Base-by-base conservation (phyloP, 1,139 yeast genomes). In the Saccharomyces pastorianus region DNA sequence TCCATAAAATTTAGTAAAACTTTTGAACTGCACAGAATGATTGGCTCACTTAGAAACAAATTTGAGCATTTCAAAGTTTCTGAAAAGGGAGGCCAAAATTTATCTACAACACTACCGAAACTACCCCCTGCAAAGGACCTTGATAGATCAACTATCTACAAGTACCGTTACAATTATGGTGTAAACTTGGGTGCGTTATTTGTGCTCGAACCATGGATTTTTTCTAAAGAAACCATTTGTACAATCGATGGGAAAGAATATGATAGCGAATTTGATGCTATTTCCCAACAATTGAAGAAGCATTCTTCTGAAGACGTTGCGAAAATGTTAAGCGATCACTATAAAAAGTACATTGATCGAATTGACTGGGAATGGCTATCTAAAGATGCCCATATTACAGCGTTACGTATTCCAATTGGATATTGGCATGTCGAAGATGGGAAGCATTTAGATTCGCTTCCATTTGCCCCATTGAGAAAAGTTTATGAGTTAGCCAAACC, bases 101-200 rank as follows among this genome's bases (percentile, higher is more conserved):
- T 38, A 2, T 38, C 44, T 9, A 17, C 44, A 5, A 38, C 31
- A 5, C 13, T 27, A 14, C 31, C 31, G n/a, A 7, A 46, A 27
- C 8, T 7, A 57, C 64, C 47, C 60, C 71, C 3, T 74, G 74
- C 41, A 54, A 49, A 44, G 8, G 55, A 31, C 6, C 67, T 48
- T 84, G 65, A 77, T 23, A 69, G 70, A 55, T 73, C 74, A 50
- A 81, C 84, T 53, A 80, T 89, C 31, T 83, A 78, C 66, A 88
- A 82, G 62, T 74, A 79, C 49, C 76, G 98, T 55, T 76, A 73
- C 59, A 88, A 88, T 65, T 82, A 80, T 64, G 99, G 98, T 11
- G 96, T 89, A 41, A 91, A 91, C 68, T 71, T 93, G 47, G 98
- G 99, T 1, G 81, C 93, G 0, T 73, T 88, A 63, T 91, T 91